Percentiles rank a stretch among this genome's conserved stretches.
These are phyloP conservation scores for Albugo candida DNA, from an alignment of 352 stramenopile species.

Conservation along the genomic window DNA sequence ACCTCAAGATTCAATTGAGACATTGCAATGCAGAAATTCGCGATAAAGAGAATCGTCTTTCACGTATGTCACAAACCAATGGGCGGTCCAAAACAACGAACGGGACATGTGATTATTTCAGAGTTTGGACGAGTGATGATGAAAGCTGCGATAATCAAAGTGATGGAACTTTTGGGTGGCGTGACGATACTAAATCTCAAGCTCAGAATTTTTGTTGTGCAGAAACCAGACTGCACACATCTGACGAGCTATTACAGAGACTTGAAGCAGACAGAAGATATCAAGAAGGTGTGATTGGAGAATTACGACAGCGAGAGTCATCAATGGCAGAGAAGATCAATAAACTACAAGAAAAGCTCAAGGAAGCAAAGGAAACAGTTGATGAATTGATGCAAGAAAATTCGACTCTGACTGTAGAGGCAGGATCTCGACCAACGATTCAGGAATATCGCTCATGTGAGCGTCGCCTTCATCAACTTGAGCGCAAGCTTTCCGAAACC, in stretches of 20 bases:
- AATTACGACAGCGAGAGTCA: slow-evolving; percentile 38
- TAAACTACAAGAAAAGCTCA: slow-evolving; percentile 52
- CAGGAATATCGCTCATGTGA: slow-evolving; percentile 54
- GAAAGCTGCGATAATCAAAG: background rate
- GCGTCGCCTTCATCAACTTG: slow-evolving; percentile 51
- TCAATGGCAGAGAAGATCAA: slow-evolving; percentile 63
- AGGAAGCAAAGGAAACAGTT: slow-evolving; percentile 34
- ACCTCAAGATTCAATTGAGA: slow-evolving; percentile 35
- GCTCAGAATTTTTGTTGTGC: background rate
- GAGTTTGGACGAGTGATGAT: background rate
- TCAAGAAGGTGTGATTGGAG: slow-evolving; percentile 40
- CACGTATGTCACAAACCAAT: slow-evolving; percentile 8
- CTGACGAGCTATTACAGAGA: slow-evolving; percentile 50
- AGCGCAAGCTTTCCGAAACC: slow-evolving; percentile 51
- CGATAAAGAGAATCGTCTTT: slow-evolving; percentile 59
- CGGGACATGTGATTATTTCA: background rate
- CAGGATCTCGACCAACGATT: slow-evolving; percentile 63
- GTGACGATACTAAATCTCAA: background rate
- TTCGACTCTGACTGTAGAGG: slow-evolving; percentile 48
- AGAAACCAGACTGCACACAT: slow-evolving; percentile 12
- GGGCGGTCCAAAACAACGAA: background rate
- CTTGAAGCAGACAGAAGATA: slow-evolving; percentile 50
- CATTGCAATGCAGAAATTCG: slow-evolving; percentile 46
- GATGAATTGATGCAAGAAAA: slow-evolving; percentile 65
- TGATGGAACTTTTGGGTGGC: background rate